phyloP scores from a whole-genome alignment of 805 yeast genomes.

The Metschnikowia borealis region DNA sequence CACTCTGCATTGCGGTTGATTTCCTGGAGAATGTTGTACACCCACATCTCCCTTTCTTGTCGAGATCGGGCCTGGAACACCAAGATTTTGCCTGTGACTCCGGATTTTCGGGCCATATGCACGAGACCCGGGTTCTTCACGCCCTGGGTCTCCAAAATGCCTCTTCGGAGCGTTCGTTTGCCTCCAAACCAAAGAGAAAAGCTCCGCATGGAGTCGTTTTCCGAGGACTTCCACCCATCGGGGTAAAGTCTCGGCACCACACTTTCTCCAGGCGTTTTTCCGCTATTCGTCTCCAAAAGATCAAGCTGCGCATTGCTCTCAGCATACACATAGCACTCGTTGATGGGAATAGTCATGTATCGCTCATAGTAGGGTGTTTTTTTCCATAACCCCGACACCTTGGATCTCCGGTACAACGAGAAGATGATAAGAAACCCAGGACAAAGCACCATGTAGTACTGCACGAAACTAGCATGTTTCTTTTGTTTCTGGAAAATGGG shows the following conservation, averaged over 20 bases:
- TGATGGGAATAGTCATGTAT: constrained; percentile 56
- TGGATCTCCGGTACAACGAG: constrained; percentile 45
- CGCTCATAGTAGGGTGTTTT: constrained; percentile 47
- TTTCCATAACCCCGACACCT: constrained; percentile 43
- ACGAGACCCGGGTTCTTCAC: constrained; percentile 42
- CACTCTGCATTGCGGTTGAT: constrained; percentile 37
- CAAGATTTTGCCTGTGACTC: constrained; percentile 62
- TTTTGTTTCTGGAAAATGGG: constrained; percentile 62
- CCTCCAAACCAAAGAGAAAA: constrained; percentile 83
- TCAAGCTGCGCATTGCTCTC: constrained; percentile 60
- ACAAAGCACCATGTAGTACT: constrained; percentile 58
- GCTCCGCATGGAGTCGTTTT: constrained; percentile 69
- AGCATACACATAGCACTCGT: constrained; percentile 71
- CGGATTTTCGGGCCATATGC: constrained; percentile 50
- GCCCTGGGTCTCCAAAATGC: constrained; percentile 3
- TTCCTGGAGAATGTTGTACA: constrained; percentile 41
- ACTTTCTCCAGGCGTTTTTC: constrained; percentile 49
- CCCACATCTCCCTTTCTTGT: constrained; percentile 85
- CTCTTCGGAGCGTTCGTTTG: constrained; percentile 28
- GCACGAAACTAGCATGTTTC: constrained; percentile 63
- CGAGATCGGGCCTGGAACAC: constrained; percentile 79
- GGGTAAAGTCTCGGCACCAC: constrained; percentile 67
- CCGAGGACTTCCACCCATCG: constrained; percentile 84
- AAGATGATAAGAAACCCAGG: constrained; percentile 68
- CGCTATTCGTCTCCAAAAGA: constrained; percentile 44